phyloP scores from a whole-genome alignment of 139 green algal species.

The Eudorina sp. region DNA sequence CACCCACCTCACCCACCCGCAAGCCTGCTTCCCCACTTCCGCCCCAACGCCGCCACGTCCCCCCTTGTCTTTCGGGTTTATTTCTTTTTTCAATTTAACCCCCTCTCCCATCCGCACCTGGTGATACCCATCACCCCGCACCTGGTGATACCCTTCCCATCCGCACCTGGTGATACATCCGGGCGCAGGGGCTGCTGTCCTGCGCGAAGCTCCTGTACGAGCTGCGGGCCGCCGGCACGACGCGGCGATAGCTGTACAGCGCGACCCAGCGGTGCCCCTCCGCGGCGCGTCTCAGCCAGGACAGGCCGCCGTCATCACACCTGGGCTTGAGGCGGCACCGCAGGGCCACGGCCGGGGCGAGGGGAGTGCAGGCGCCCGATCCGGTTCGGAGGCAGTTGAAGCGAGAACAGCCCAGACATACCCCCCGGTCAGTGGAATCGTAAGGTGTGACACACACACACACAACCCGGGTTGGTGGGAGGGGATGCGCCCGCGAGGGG shows the following conservation, averaged over 20 bases:
- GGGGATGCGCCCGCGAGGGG: background rate
- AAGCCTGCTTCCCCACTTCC: background rate
- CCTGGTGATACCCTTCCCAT: background rate
- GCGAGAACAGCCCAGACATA: background rate
- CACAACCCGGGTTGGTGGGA: background rate
- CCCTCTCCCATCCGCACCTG: background rate
- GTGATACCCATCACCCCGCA: background rate
- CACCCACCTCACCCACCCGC: background rate
- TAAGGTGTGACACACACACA: background rate
- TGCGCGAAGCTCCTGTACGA: background rate
- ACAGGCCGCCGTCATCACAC: background rate
- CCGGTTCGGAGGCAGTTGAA: background rate
- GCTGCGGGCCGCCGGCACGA: conserved; percentile 11
- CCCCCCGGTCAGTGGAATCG: background rate
- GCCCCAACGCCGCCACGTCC: background rate
- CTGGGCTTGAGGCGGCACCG: background rate
- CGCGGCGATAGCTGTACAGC: conserved; percentile 18
- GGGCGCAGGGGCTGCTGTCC: background rate
- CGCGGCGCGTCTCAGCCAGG: background rate
- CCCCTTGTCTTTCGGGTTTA: too few species aligned
- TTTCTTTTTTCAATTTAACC: too few species aligned
- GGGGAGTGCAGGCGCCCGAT: background rate
- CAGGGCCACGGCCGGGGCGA: too few species aligned
- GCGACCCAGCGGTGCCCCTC: background rate
- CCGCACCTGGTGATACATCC: conserved; percentile 3